phyloP scores from a whole-genome alignment of 129 eudicot species.

The Helichrysum umbraculigerum region DNA sequence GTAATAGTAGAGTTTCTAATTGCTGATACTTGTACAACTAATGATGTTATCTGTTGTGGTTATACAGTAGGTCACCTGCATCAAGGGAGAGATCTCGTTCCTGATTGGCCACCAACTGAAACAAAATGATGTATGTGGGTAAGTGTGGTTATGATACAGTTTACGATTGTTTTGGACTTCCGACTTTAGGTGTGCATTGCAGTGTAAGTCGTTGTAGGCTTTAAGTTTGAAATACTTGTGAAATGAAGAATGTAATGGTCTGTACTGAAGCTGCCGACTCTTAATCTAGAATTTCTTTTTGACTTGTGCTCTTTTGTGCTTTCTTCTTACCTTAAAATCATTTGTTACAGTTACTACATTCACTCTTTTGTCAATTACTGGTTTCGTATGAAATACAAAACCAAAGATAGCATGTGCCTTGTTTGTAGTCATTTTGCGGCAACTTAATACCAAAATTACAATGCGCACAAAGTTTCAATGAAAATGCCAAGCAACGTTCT shows the following conservation, averaged over 20 bases:
- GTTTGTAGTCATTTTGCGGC: neutral
- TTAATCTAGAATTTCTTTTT: neutral
- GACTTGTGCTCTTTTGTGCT: neutral
- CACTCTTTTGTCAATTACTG: neutral
- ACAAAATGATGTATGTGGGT: neutral
- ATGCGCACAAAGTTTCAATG: neutral
- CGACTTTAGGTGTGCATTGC: neutral
- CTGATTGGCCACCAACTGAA: slow-evolving; percentile 13
- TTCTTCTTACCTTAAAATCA: neutral
- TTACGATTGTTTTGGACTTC: neutral
- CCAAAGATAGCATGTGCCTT: neutral
- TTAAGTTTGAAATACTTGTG: neutral
- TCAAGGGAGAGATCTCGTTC: slow-evolving; percentile 57
- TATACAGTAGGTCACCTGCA: slow-evolving; percentile 54
- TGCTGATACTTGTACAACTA: neutral
- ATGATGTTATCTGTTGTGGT: slow-evolving; percentile 7
- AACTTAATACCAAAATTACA: neutral
- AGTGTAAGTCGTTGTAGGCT: neutral
- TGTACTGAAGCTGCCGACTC: slow-evolving; percentile 8
- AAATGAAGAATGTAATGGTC: slow-evolving; percentile 4
- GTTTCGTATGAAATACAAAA: neutral
- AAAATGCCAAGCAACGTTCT: neutral
- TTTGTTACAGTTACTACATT: neutral
- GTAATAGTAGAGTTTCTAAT: neutral
- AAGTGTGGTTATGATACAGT: neutral